Evolutionary conservation across 306 rosid genomes (phyloP), one percentile per base, ranked within the genome.

Genomic region (Ochetophila trinervis): DNA sequence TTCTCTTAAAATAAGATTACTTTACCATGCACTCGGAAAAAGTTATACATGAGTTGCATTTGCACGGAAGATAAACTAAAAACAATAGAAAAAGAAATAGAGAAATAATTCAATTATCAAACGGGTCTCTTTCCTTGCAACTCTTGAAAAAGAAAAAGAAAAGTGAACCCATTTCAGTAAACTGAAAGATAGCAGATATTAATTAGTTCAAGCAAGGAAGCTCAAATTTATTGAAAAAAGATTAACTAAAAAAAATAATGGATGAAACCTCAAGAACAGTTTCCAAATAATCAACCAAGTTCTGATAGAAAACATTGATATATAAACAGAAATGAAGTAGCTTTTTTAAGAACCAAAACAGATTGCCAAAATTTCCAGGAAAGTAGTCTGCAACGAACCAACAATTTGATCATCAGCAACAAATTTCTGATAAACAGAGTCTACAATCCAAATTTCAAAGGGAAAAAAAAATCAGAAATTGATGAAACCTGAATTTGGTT

Each of bases 341-440:
- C 58, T 49, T 36, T 49, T 23, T 34, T 18, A 4, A 55, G 34
- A 58, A 21, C 18, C 54, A 52, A 13, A 59, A 50, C 58, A 32
- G 58, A 57, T 61, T 62, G 48, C 37, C n/a, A 52, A 76, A 27
- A 27, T 27, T 47, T 45, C 53, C 17, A 45, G 32, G 23, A 76
- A 22, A 8, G 17, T 6, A 53, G 67, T 52, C 40, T 34, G 10
- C 18, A 67, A n/a, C 63, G 1, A 30, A 9, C 13, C 13, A 3
- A 36, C 20, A n/a, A 36, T 20, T 34, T 14, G 37, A 17, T 59
- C 0, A 45, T 63, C 56, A 47, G 16, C 48, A 7, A 12, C 60
- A 27, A 52, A 20, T 40, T 10, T 40, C 32, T 8, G 14, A 40
- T 40, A 40, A 40, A 40, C 45, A 40, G 12, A 12, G 12, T 40